Evolutionary conservation across 495 filamentous ascomycete genomes (phyloP).

Genomic region (Annulohypoxylon bovei): DNA sequence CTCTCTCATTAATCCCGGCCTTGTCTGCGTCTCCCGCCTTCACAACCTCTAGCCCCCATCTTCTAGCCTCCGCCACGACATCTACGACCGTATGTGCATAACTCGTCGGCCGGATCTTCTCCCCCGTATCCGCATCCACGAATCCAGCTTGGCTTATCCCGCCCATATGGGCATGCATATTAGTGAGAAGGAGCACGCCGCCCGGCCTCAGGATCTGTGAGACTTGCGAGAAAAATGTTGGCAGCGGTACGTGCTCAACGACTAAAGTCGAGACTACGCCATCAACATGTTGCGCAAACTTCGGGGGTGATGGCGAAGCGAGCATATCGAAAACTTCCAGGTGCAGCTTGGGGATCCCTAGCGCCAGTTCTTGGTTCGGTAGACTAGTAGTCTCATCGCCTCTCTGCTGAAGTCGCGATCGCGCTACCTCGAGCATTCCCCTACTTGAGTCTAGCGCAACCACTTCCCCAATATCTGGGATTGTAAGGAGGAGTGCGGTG

Average conservation of each 20-base stretch:
- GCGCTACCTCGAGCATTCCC: conserved; percentile 67
- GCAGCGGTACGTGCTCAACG: conserved; percentile 71
- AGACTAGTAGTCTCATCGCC: neutral
- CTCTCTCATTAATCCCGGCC: conserved; percentile 56
- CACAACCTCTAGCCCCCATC: conserved; percentile 62
- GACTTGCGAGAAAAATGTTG: conserved; percentile 64
- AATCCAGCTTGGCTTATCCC: conserved; percentile 72
- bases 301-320: conserved; percentile 29
- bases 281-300: conserved; percentile 41
- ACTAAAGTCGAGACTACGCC: conserved; percentile 73
- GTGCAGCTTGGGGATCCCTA: conserved; percentile 24
- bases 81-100: conserved; percentile 67
- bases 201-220: conserved; percentile 59
- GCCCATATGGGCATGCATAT: conserved; percentile 81
- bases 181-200: conserved; percentile 70
- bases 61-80: conserved; percentile 63
- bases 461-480: conserved; percentile 42
- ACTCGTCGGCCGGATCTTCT: conserved; percentile 71
- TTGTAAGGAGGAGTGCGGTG: conserved; percentile 64
- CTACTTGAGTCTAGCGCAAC: conserved; percentile 52
- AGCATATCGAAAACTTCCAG: conserved; percentile 57
- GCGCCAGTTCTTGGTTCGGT: neutral
- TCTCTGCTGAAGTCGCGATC: conserved; percentile 45
- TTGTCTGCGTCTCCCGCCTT: conserved; percentile 25
- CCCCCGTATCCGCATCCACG: conserved; percentile 63